A percentile compares a stretch with the other conserved stretches of the same genome.
These are phyloP conservation scores for Pseudozyma flocculosa DNA, from an alignment of 1,284 basidiomycete genomes.

Conservation along the genomic window DNA sequence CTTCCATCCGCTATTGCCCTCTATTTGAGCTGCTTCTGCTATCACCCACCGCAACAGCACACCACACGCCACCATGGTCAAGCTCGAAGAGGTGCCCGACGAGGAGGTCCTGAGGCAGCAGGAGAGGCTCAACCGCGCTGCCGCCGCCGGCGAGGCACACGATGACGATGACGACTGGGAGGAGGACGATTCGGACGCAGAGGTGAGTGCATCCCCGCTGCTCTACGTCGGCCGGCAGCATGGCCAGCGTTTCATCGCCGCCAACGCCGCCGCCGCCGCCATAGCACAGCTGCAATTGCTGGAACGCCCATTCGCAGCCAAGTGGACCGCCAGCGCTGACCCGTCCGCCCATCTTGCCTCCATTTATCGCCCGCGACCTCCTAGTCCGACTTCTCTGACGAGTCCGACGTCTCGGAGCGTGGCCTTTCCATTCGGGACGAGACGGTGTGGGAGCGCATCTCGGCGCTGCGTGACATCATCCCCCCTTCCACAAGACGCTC, in stretches of 20 bases:
- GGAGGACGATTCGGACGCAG: slow-evolving; percentile 30
- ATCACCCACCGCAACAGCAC: no score
- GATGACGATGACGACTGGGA: slow-evolving; percentile 28
- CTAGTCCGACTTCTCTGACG: slow-evolving; percentile 44
- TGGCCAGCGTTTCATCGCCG: no score
- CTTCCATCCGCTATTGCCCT: no score
- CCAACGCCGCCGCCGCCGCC: no score
- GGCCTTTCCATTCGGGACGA: slow-evolving; percentile 62
- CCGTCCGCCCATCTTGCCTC: no score
- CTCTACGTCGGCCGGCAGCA: no score
- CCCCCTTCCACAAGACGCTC: slow-evolving; percentile 81
- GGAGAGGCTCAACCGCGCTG: slow-evolving; percentile 5
- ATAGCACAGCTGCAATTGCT: not conserved
- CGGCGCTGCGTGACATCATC: slow-evolving; percentile 91
- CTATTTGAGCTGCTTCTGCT: no score
- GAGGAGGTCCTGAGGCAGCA: slow-evolving; percentile 40
- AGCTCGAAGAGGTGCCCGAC: slow-evolving; percentile 39
- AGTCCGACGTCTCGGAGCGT: slow-evolving; percentile 48
- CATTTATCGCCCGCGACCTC: not conserved
- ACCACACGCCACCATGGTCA: slow-evolving; percentile 16
- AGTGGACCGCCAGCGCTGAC: no score
- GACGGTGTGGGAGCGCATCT: slow-evolving; percentile 82
- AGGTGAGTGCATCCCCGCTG: slow-evolving; percentile 21
- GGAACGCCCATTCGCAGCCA: no score
- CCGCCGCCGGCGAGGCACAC: slow-evolving; percentile 17